Conservation (phyloP, 257 asterid species). For the Lantana camara region DNA sequence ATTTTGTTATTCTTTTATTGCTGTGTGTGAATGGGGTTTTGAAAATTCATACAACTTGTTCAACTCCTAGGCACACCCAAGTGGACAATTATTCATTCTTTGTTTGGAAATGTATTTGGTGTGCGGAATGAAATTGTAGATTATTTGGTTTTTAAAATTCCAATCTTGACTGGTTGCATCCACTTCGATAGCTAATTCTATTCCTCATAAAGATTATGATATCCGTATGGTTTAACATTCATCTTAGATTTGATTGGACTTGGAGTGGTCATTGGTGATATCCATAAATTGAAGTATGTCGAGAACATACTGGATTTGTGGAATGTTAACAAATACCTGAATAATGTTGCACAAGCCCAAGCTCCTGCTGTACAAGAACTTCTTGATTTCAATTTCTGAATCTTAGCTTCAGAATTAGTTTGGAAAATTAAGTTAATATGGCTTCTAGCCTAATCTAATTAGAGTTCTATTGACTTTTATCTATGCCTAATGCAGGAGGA, state of each 20-base stretch:
- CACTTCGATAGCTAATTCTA: background rate
- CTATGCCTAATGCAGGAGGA: conserved; percentile 43
- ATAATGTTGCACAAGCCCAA: background rate
- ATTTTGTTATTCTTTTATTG: background rate
- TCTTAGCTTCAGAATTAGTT: background rate
- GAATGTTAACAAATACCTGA: background rate
- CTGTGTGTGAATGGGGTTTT: background rate
- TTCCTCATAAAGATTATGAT: background rate
- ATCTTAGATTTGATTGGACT: background rate
- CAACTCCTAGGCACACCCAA: background rate
- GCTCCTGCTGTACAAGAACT: background rate
- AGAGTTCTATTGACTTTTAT: conserved; percentile 7
- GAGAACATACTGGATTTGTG: background rate
- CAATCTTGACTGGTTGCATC: background rate
- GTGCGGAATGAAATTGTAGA: background rate
- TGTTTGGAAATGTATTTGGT: background rate
- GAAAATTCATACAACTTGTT: background rate
- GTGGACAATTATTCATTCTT: background rate
- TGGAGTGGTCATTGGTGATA: background rate
- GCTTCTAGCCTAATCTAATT: background rate
- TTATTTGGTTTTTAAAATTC: background rate
- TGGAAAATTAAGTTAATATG: background rate
- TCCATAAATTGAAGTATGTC: background rate
- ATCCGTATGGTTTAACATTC: background rate
- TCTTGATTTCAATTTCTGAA: background rate